Percentiles rank a stretch among this genome's conserved stretches.
Conservation (phyloP, 495 filamentous ascomycete genomes). For the Daldinia bambusicola region DNA sequence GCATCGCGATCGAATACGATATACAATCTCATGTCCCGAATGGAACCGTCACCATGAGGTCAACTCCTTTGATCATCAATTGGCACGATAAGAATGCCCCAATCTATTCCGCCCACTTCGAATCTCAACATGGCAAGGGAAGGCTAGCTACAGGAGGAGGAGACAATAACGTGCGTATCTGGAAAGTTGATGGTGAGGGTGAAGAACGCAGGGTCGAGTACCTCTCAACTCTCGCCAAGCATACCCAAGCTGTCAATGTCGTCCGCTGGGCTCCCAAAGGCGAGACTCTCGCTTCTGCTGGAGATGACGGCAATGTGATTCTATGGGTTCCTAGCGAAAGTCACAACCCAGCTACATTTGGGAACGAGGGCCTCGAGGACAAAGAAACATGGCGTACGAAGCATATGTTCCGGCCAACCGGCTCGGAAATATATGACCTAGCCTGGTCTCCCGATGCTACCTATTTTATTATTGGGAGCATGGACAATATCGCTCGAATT, state of each 20-base stretch:
- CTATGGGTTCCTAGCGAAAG: constrained; percentile 91
- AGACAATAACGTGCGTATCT: constrained; percentile 97
- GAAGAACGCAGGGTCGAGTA: constrained; percentile 90
- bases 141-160: constrained; percentile 93
- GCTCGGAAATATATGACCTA: constrained; percentile 95
- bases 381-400: constrained; percentile 97
- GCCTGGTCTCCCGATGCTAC: constrained; percentile 97
- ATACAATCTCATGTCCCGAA: constrained; percentile 35
- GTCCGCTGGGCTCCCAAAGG: constrained; percentile 95
- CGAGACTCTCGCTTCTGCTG: constrained; percentile 92
- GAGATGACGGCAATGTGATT: constrained; percentile 96
- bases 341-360: constrained; percentile 67
- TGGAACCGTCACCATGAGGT: constrained; percentile 75
- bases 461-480: constrained; percentile 98
- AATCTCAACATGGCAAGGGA: constrained; percentile 85
- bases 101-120: constrained; percentile 96
- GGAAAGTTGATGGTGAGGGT: constrained; percentile 87
- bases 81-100: constrained; percentile 97
- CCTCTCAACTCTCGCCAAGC: constrained; percentile 87
- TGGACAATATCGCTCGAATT: constrained; percentile 98
- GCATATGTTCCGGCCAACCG: constrained; percentile 94
- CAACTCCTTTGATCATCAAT: constrained; percentile 87
- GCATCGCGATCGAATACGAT: constrained; percentile 1
- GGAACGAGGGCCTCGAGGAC: constrained; percentile 87
- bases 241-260: constrained; percentile 98